Evolutionary conservation across 495 filamentous ascomycete species (phyloP).

Genomic region (Geoglossum glabrum): DNA sequence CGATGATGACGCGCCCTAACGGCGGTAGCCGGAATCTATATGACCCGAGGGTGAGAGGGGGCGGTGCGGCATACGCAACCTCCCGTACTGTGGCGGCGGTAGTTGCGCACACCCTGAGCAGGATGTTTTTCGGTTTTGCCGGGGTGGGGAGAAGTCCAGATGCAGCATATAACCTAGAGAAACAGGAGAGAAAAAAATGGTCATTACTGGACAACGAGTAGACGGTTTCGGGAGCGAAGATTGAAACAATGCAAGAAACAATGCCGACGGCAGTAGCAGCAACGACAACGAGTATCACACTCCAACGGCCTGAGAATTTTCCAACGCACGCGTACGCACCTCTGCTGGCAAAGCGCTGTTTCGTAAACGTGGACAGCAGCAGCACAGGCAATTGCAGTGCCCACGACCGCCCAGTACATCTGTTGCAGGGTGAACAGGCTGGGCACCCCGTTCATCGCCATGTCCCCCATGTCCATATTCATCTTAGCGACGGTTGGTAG

Average conservation of each 20-base stretch:
- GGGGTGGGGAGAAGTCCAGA: constrained; percentile 28
- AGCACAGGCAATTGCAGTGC: constrained; percentile 30
- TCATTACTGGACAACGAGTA: no score
- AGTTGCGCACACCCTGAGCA: constrained; percentile 41
- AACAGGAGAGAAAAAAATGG: background rate
- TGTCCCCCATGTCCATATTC: constrained; percentile 1
- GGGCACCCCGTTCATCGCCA: background rate
- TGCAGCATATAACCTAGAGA: constrained; percentile 16
- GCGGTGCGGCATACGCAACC: constrained; percentile 37
- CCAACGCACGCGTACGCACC: constrained; percentile 18
- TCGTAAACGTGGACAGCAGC: constrained; percentile 30
- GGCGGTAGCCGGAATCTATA: constrained; percentile 30
- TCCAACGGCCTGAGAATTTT: no score
- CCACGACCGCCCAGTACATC: constrained; percentile 42
- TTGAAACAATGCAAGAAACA: no score
- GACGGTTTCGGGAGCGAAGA: no score
- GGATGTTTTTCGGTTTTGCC: constrained; percentile 39
- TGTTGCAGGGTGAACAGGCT: constrained; percentile 24
- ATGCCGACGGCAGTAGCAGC: background rate
- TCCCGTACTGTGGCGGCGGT: constrained; percentile 48
- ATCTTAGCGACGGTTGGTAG: background rate
- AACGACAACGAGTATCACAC: constrained; percentile 10
- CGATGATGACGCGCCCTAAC: constrained; percentile 30
- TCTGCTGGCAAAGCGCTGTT: constrained; percentile 23
- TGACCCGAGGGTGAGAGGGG: constrained; percentile 30